Evolutionary conservation across 257 asterid species (phyloP), one percentile per base, ranked within the genome.

Genomic region (Verbena officinalis): DNA sequence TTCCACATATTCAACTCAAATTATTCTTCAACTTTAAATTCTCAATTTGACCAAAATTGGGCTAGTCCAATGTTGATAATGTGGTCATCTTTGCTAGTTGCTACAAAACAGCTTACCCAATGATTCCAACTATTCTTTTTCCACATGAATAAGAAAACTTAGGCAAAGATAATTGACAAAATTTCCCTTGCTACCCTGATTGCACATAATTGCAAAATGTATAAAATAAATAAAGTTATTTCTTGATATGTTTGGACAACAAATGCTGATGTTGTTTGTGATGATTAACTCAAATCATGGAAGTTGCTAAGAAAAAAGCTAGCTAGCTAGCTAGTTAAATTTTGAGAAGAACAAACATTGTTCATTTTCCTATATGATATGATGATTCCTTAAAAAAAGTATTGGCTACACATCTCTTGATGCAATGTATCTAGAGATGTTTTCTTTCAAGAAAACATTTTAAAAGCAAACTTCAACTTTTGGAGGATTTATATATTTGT

Each of bases 371-470:
- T 31, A 21, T 14, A 50, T 53, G 55, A 62, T 60, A 50, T 74
- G 64, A 62, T 61, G 20, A 48, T 62, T 46, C 57, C 59, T 39
- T 16, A 46, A 68, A 36, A 49, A 42, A 16, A 13, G 23, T 33
- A 62, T 39, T 33, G 30, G 23, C 20, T 36, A 34, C 40, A 57
- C 7, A 38, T 23, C 11, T 30, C 46, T 15, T 34, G 73, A 68
- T 77, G 46, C 85, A 75, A 62, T 77, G 83, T 59, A 78, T 60
- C 77, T 70, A 19, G 0, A 43, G 64, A 9, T 20, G 34, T 11
- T 36, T 16, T 12, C 14, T 30, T 4, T 24, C 16, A 16, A 19
- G 15, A 11, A 5, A 30, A 40, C 9, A 20, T 44, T 20, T 42
- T 22, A 31, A 21, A 58, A 9, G 33, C 5, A 11, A 15, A 3